Evolutionary conservation across 2,329 filamentous ascomycete species (phyloP).

Genomic region (Apiospora sp.): DNA sequence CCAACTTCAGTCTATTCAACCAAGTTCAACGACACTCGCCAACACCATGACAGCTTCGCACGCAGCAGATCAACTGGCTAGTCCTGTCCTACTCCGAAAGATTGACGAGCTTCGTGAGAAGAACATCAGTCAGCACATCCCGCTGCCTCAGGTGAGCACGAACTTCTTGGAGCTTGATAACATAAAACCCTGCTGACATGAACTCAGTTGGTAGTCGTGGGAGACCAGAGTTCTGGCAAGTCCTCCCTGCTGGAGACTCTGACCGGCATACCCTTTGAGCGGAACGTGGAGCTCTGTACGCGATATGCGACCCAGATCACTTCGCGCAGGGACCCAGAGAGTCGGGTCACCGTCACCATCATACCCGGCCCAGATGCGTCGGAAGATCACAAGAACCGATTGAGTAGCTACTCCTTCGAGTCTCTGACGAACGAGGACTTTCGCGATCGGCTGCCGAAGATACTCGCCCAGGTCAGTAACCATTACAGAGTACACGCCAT

Average conservation of each 20-base stretch:
- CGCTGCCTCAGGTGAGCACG: slow-evolving; percentile 33
- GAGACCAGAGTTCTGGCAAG: slow-evolving; percentile 79
- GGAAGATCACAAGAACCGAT: not conserved
- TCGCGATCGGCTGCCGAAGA: not conserved
- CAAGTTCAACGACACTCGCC: not conserved
- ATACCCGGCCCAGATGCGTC: slow-evolving; percentile 26
- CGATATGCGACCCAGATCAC: slow-evolving; percentile 40
- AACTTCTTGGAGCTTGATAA: too few species aligned
- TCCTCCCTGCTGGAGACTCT: slow-evolving; percentile 73
- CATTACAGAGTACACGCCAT: too few species aligned
- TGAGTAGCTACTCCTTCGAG: slow-evolving; percentile 1
- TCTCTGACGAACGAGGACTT: slow-evolving; percentile 12
- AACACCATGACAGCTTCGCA: not conserved
- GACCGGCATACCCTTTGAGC: slow-evolving; percentile 39
- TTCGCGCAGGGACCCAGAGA: slow-evolving; percentile 24
- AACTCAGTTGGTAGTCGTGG: too few species aligned
- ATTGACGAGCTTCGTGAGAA: slow-evolving; percentile 18
- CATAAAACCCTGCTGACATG: too few species aligned
- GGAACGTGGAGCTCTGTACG: slow-evolving; percentile 35
- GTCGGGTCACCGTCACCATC: slow-evolving; percentile 22
- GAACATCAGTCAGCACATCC: slow-evolving; percentile 27
- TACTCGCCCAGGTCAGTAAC: too few species aligned
- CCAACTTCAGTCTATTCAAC: too few species aligned
- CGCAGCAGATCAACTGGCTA: not conserved
- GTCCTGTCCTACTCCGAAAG: not conserved